Evolutionary conservation across 164 flowering plant species (phyloP), one percentile per base, ranked within the genome.

Genomic region (Macadamia integrifolia): DNA sequence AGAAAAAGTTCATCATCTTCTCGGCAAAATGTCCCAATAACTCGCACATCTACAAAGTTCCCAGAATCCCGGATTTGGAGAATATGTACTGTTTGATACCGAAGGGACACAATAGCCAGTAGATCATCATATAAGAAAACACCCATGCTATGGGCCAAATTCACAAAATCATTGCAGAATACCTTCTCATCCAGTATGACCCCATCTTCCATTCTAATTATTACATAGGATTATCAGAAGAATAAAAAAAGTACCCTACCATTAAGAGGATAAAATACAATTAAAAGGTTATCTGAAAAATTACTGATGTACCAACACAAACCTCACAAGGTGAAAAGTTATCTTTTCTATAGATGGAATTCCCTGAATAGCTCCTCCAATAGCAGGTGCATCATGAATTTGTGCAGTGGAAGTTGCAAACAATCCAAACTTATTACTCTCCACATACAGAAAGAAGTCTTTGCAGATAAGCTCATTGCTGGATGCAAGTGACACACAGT

Each of bases 1-100:
- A 92, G 83, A 71, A 95, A 95, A 67, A 95, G 92, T 72, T 92
- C 97, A 80, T 95, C 99, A 83, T 95, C 99, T 78, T 95, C 99
- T 60, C 85, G 87, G 66, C 99, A 95, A 72, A 78, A 88, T 66
- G 78, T 73, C 69, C 99, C 99, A 77, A 95, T 89, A 31, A 84
- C 83, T 42, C 96, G 86, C 32, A 89, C 88, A 79, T 87, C 82
- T 72, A 92, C 98, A 69, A 91, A 87, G 75, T 83, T 76, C 5
- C 98, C 99, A 29, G 91, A 86, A 48, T 89, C 99, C 71, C 94
- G 85, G 59, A 95, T 85, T 80, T 95, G 99, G 35, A 95, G 88
- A 71, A 95, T 82, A 78, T 95, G 94, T 70, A 95, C 85, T 6
- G 76, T 84, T 78, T 95, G 99, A 80, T 81, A 91, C 44, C 99